Evolutionary conservation across 352 stramenopile genomes (phyloP).

Genomic region (Phytophthora tubulina): DNA sequence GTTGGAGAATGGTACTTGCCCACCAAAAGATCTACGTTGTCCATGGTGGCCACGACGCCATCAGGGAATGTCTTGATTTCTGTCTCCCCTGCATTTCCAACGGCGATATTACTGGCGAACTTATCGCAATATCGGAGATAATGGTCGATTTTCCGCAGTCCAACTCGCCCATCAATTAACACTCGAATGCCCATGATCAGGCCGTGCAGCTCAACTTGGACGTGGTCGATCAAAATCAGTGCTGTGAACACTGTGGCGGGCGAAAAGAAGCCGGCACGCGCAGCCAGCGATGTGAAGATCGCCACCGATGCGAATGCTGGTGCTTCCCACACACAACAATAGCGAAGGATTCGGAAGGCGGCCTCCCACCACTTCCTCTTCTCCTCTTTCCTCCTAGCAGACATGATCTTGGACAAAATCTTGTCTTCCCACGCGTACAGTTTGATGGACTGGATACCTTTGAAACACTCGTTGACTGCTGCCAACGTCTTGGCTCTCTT

Average conservation of each 20-base stretch:
- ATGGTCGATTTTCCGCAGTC: slow-evolving; percentile 34
- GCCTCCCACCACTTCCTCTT: slow-evolving; percentile 35
- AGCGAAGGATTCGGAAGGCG: slow-evolving; percentile 42
- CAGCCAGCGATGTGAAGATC: slow-evolving; percentile 46
- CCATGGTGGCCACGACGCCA: slow-evolving; percentile 33
- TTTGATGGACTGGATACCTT: slow-evolving; percentile 55
- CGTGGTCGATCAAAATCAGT: slow-evolving; percentile 45
- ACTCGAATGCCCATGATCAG: slow-evolving; percentile 48
- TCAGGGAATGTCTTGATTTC: slow-evolving; percentile 23
- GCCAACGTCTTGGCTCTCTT: slow-evolving; percentile 50
- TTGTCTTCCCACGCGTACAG: slow-evolving; percentile 58
- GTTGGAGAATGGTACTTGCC: slow-evolving; percentile 12
- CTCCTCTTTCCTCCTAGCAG: slow-evolving; percentile 43
- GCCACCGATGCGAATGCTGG: slow-evolving; percentile 45
- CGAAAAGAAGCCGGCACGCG: slow-evolving; percentile 38
- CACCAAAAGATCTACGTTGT: slow-evolving; percentile 33
- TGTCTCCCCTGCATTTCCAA: neutral
- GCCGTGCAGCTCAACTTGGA: slow-evolving; percentile 46
- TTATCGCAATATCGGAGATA: slow-evolving; percentile 40
- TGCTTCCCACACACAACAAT: slow-evolving; percentile 49
- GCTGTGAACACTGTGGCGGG: slow-evolving; percentile 50
- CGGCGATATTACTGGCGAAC: slow-evolving; percentile 4
- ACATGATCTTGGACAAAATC: slow-evolving; percentile 50
- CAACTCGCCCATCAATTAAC: slow-evolving; percentile 36
- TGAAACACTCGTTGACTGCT: slow-evolving; percentile 52